phyloP scores from a whole-genome alignment of 2,329 filamentous ascomycete genomes.

The Botrytis medusae region DNA sequence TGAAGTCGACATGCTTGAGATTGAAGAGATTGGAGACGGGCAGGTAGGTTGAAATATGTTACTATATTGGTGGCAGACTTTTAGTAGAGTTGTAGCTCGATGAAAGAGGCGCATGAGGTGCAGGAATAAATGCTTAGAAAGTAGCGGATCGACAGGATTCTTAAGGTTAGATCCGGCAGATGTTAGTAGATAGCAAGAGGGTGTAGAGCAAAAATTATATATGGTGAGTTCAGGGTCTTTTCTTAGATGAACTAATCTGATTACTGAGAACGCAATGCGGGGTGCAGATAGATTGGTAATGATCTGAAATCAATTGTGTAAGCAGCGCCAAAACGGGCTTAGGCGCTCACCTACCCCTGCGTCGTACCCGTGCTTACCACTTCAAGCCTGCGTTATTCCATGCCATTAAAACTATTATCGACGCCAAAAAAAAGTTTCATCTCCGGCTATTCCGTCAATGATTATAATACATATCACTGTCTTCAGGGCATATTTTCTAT shows the following conservation, averaged over 20 bases:
- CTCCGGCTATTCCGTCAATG: neutral
- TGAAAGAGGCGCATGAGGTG: neutral
- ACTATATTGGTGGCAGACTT: slow-evolving; percentile 16
- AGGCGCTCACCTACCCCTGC: neutral
- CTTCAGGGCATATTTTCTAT: neutral
- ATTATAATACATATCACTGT: neutral
- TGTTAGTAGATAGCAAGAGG: neutral
- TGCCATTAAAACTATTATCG: neutral
- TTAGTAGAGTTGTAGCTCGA: slow-evolving; percentile 1
- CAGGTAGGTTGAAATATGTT: slow-evolving; percentile 16
- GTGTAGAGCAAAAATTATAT: slow-evolving; percentile 7
- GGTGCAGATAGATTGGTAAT: slow-evolving; percentile 17
- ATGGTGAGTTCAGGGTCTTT: neutral
- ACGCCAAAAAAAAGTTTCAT: neutral
- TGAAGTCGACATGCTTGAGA: slow-evolving; percentile 2
- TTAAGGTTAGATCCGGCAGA: neutral
- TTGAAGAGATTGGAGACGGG: neutral
- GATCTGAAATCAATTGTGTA: neutral
- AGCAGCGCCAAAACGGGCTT: neutral
- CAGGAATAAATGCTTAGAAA: neutral
- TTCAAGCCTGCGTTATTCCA: neutral
- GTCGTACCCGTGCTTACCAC: neutral
- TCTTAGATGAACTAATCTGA: neutral
- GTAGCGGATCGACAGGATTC: neutral
- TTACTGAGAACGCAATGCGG: slow-evolving; percentile 6